Evolutionary conservation across 495 filamentous ascomycete species (phyloP), one percentile per base, ranked within the genome.

Genomic region (Sordaria brevicollis): DNA sequence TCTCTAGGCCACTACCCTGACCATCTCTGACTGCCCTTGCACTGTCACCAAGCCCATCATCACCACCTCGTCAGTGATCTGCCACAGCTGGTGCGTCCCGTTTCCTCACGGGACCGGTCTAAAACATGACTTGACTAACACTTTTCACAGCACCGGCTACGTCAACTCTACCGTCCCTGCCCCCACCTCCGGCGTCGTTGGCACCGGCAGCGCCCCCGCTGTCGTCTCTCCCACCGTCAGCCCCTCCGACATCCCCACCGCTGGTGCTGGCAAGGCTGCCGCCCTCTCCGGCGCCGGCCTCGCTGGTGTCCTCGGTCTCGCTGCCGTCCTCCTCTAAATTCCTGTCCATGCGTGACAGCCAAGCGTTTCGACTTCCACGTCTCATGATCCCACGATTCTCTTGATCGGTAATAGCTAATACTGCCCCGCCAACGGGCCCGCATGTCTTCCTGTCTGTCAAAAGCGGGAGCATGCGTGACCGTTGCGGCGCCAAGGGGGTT

Each of bases 21-120:
- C 92, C 83, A 87, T 93, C 85, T 88, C 88, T 78, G 82, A 90
- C 86, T 90, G 88, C 87, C 87, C 89, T 66, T 91, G 88, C 88
- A 95, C 91, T 78, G 82, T 92, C 84, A 88, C 87, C 82, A 86
- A 88, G 79, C 90, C 91, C 74, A 81, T 92, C 72, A 80, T 83
- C 78, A 86, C 83, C 80, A 83, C 86, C 75, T 86, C 86, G 77
- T 83, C 84, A 76, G 87, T 89, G 74, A 77, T 85, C 84, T 91
- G 90, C 86, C 78, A 85, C 79, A 85, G 84, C 81, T 91, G 90
- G 88, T 90, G 84, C 75, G 81, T 80, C 67, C 38, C 65, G 49
- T 57, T 29, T 17, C 49, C 49, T 29, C 49, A 29, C 21, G 49
- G 49, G 68, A 43, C 65, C 71, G 65, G 70, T 29, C 72, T 80